Percentiles rank a stretch among this genome's conserved stretches.
Evolutionary conservation across 1,139 yeast species (phyloP).

Genomic region (Magnusiomyces fungicola): DNA sequence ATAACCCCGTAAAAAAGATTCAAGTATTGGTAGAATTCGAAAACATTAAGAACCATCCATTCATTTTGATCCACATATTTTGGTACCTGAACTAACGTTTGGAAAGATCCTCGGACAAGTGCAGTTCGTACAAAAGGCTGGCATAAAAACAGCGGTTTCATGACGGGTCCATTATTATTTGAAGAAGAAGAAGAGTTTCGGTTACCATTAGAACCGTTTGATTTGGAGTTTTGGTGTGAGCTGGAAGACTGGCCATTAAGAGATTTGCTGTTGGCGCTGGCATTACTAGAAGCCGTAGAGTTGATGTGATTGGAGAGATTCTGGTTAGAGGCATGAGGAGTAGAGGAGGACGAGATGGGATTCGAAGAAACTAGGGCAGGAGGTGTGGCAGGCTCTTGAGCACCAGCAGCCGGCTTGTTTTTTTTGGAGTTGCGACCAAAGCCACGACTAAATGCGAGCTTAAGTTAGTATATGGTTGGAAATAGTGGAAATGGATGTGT

Average conservation of each 20-base stretch:
- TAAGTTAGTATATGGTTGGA: background rate
- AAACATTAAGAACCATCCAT: conserved; percentile 90
- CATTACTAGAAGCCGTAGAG: background rate
- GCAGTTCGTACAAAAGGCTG: conserved; percentile 95
- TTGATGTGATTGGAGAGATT: background rate
- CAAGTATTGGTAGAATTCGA: conserved; percentile 80
- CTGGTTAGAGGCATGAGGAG: conserved; percentile 1
- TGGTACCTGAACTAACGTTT: conserved; percentile 90
- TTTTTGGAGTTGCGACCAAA: conserved; percentile 59
- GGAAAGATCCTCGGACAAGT: conserved; percentile 93
- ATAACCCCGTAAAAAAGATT: conserved; percentile 85
- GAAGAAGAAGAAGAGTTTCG: conserved; percentile 24
- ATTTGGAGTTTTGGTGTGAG: background rate
- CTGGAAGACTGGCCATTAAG: background rate
- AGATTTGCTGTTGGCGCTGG: conserved; percentile 4
- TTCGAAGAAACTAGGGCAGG: background rate
- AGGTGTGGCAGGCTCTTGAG: conserved; percentile 2
- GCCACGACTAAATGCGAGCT: conserved; percentile 36
- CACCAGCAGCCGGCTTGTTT: conserved; percentile 20
- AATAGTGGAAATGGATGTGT: background rate
- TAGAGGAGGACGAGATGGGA: background rate
- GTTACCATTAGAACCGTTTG: conserved; percentile 29
- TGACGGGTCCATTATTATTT: conserved; percentile 19
- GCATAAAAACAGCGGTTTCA: conserved; percentile 63
- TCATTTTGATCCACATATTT: conserved; percentile 91